Base-by-base conservation (phyloP, 441 rosid genomes). In the Cnidoscolus chayamansa region DNA sequence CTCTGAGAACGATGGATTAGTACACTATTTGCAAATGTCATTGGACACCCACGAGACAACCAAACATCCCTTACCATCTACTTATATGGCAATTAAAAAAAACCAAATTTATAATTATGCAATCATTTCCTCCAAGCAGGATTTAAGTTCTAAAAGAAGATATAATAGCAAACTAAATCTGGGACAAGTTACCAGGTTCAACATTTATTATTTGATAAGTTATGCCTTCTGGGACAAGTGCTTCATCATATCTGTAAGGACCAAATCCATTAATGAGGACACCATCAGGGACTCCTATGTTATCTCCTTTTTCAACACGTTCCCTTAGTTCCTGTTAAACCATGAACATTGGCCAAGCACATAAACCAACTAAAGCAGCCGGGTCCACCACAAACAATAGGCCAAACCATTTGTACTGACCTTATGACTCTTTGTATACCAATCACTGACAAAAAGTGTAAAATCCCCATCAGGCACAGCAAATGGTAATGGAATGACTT, bases 401-500 rank as follows among this genome's bases (percentile, higher is more conserved):
- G 31, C 40, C 50, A 60, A 48, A 51, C 55, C 47, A 60, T 25
- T 25, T 61, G 47, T 51, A 70, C 84, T 63, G 68, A 89, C 97
- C 98, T 93, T 89, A 65, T 89, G 93, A 78, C 90, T 84, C 72
- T 84, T 82, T 45, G 87, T 81, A 79, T 87, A 90, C 97, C 95
- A 93, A 73, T 92, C 97, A 81, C 94, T 79, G 56, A 92, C 82
- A 79, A 92, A 84, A 79, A 92, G 68, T 0, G 82, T 82, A 70
- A 90, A 72, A 81, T 93, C 98, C 65, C 88, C 97, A 79, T 93
- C 95, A 17, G 98, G 98, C 61, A 74, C 57, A 2, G 62, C 49
- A 78, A 93, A 93, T 16, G 95, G 98, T 43, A 93, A 62, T 2
- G 98, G 91, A 73, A 93, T 90, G 35, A 93, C 79, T 30, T 84